Base-by-base conservation (phyloP, 1,284 basidiomycete species). In the Tetrapyrgos nigripes region DNA sequence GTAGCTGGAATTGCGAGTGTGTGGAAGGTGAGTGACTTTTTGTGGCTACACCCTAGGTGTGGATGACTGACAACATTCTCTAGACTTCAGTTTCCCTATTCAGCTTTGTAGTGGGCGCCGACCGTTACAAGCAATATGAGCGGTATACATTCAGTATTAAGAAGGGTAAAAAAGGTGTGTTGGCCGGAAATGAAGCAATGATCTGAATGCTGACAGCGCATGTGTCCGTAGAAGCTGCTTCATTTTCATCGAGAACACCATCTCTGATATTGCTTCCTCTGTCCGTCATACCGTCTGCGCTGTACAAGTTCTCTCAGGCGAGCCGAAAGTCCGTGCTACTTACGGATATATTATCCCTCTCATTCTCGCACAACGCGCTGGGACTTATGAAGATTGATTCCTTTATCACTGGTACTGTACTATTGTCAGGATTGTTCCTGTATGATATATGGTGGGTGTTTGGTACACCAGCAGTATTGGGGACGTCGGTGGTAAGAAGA, bases 361-460 rank as follows among this genome's bases (percentile, higher is more conserved):
- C 93, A 1, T 93, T 98, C 70, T 87, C 92, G 10, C 88, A 92
- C 69, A 92, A 91, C 63, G 91, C 94, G 1, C 79, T 99, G 55
- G 84, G 87, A 24, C 75, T 97, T 59, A 80, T 98, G 67, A 91
- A 91, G 70, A 76, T 99, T 40, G 97, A 99, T 75, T 92, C 91
- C 19, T 97, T 98, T 82, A 78, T 83, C 66, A 98, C 97, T 5
- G 97, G 96, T 1, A 83, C 83, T 54, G 86, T 96, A 57, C 83
- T 99, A 14, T 81, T 99, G 2, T 83, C 70, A 21, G 80, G 92
- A 1, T 78, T 97, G 28, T 94, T 97, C 76, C 60, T 96, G 27
- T 98, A 97, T 71, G 96, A 97, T 68, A 85, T 97, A 46, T 94
- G 86, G 83, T 93, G 89, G 92, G 94, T 94, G 17, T 93, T 92